These are phyloP conservation scores for Boletales sp. DNA, from an alignment of 768 basidiomycete species.

Conservation along the genomic window DNA sequence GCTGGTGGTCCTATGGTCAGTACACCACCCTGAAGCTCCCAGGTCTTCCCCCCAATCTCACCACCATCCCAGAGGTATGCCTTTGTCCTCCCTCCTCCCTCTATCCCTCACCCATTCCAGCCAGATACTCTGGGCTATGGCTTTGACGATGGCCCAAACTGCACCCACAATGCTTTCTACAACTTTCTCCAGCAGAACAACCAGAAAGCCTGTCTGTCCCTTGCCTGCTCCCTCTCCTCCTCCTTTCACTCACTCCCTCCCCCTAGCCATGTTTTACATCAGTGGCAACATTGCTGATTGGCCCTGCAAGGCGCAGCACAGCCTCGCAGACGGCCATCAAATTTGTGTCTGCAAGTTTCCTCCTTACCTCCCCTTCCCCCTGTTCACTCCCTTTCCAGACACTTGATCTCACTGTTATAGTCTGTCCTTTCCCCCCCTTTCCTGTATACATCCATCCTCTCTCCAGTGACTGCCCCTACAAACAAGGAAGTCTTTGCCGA, in stretches of 20 bases:
- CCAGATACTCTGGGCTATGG: slow-evolving; percentile 55
- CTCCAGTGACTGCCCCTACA: slow-evolving; percentile 51
- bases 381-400: slow-evolving; percentile 11
- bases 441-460: background rate
- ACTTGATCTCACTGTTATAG: slow-evolving; percentile 43
- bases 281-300: slow-evolving; percentile 55
- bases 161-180: slow-evolving; percentile 61
- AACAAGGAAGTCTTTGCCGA: slow-evolving; percentile 74
- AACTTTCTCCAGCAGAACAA: slow-evolving; percentile 48
- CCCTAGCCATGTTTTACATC: slow-evolving; percentile 57
- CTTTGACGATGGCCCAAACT: slow-evolving; percentile 66
- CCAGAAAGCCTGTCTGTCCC: slow-evolving; percentile 50
- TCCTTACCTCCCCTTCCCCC: background rate
- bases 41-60: slow-evolving; percentile 26
- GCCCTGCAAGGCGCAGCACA: slow-evolving; percentile 55
- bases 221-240: too few relatives aligned
- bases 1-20: slow-evolving; percentile 35
- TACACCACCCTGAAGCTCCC: too few relatives aligned
- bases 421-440: slow-evolving; percentile 20
- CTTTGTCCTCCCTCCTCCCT: slow-evolving; percentile 1
- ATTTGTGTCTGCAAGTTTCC: slow-evolving; percentile 53
- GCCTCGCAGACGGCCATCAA: slow-evolving; percentile 53
- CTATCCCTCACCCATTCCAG: slow-evolving; percentile 12
- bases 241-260: background rate
- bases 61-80: slow-evolving; percentile 44